Evolutionary conservation across 2,329 filamentous ascomycete genomes (phyloP), one percentile per base, ranked within the genome.

Genomic region (Colletotrichum sp.): DNA sequence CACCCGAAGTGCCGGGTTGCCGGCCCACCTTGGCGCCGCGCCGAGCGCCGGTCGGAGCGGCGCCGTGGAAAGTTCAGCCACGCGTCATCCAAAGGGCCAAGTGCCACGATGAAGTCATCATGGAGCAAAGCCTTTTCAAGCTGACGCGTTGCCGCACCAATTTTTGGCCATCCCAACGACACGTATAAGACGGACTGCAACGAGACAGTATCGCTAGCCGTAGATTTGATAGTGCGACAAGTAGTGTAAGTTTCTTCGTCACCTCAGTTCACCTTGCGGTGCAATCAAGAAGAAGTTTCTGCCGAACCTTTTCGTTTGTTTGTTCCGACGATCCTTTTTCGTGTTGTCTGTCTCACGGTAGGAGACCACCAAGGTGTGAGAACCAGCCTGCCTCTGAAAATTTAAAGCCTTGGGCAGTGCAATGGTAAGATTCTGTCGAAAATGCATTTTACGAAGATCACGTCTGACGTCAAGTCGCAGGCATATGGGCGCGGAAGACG

Each of bases 401-500:
- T 60, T 52, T 12, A 24, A 24, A 24, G 12, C 43, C 43, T 52
- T 52, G 43, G 12, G 10, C n/a, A 52, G n/a, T 21, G 8, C 7
- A 71, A 70, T 74, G 71, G 71, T 71, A 70, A 70, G 52, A 10
- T 61, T 28, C 12, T 10, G 10, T 64, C 13, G 32, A 21, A 39
- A 30, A 9, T 12, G 12, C 24, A 61, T 9, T 12, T 34, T 13
- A 61, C 28, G 9, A 26, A 24, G 18, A 43, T 43, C 28, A 28
- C 21, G 21, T 32, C 63, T 66, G 36, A 48, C 26, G 18, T 52
- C 24, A 5, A 34, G 26, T 18, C 24, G 12, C 32, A 76, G 74
- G 57, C 75, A 24, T 36, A 48, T 26, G 66, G 71, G 63, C 75
- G 75, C 7, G 65, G 77, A 65, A 68, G 75, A 66, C 77, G 77